These are phyloP conservation scores for Hansenula sp. DNA, from an alignment of 1,139 yeast genomes.

Conservation along the genomic window DNA sequence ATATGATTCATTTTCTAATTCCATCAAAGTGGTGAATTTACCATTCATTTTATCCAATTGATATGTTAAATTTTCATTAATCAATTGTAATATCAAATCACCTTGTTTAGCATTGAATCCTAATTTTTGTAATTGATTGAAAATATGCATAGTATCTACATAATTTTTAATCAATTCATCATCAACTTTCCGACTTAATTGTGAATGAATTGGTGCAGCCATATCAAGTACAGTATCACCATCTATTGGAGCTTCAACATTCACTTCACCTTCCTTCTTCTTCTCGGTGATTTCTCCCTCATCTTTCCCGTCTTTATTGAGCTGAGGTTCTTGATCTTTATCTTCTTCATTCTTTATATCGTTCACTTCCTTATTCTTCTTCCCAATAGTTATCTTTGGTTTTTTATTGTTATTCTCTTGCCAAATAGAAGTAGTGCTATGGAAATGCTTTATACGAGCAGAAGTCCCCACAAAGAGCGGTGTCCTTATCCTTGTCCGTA, in stretches of 20 bases:
- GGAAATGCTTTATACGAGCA: not conserved
- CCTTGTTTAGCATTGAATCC: conserved; percentile 54
- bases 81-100: conserved; percentile 45
- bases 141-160: conserved; percentile 27
- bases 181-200: not conserved
- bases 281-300: not conserved
- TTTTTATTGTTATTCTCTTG: not conserved
- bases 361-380: not conserved
- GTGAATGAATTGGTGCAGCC: not conserved
- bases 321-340: not conserved
- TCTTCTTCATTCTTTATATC: not conserved
- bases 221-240: too few species aligned
- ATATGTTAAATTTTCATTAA: conserved; percentile 46
- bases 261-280: not conserved
- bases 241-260: not conserved
- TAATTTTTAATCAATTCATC: conserved; percentile 20
- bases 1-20: conserved; percentile 81
- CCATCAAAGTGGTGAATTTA: conserved; percentile 61
- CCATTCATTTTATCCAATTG: conserved; percentile 56
- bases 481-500: not conserved
- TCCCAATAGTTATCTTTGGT: not conserved
- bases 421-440: not conserved
- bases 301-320: too few species aligned
- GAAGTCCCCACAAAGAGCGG: not conserved
- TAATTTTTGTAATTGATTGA: conserved; percentile 19